phyloP scores from a whole-genome alignment of 495 filamentous ascomycete genomes.

The Talaromyces borbonicus region DNA sequence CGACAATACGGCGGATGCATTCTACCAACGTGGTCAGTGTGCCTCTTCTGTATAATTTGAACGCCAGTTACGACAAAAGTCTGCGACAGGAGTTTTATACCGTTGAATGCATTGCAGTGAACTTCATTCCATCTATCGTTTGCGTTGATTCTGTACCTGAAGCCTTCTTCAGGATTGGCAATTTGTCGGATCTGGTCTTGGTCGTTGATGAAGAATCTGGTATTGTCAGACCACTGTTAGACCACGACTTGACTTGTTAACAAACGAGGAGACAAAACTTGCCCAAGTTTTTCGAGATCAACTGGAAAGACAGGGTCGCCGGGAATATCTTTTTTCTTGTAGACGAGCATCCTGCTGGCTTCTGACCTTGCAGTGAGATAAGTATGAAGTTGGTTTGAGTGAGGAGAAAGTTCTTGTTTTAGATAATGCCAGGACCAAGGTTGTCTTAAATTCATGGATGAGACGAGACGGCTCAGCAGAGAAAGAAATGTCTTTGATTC shows the following conservation, averaged over 20 bases:
- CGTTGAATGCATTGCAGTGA: slow-evolving; percentile 59
- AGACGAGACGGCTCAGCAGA: no score
- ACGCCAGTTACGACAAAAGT: background rate
- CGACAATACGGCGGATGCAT: slow-evolving; percentile 51
- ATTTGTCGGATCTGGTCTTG: slow-evolving; percentile 62
- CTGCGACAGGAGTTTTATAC: no score
- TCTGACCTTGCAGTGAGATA: background rate
- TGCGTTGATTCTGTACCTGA: slow-evolving; percentile 60
- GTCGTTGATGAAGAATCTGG: slow-evolving; percentile 61
- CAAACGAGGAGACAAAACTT: slow-evolving; percentile 16
- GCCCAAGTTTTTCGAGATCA: slow-evolving; percentile 62
- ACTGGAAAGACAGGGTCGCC: slow-evolving; percentile 53
- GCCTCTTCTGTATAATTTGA: background rate
- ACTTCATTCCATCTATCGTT: slow-evolving; percentile 63
- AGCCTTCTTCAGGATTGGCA: slow-evolving; percentile 53
- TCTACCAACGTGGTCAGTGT: slow-evolving; percentile 27
- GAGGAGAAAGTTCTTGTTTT: slow-evolving; percentile 2
- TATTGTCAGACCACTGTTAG: slow-evolving; percentile 10
- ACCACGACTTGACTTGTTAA: no score
- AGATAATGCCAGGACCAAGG: no score
- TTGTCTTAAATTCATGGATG: no score
- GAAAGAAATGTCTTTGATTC: no score
- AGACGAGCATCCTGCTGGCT: slow-evolving; percentile 60
- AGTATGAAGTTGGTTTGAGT: background rate
- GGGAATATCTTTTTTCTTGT: slow-evolving; percentile 52